Evolutionary conservation across 2,329 filamentous ascomycete species (phyloP).

Genomic region (Bisporella sp.): DNA sequence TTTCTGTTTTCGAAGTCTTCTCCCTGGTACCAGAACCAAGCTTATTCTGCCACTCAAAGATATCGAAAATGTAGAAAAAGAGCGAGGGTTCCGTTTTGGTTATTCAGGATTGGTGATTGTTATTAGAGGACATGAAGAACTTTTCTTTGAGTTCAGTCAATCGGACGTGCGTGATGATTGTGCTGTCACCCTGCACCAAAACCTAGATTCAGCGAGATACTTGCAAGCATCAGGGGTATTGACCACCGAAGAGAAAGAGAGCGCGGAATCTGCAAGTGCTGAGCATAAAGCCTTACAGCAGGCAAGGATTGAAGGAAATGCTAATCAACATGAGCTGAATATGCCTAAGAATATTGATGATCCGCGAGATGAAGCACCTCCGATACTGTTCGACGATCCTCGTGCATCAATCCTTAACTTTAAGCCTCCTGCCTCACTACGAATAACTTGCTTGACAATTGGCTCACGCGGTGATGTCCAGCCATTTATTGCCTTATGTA

Average conservation of each 20-base stretch:
- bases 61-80: slow-evolving; percentile 88
- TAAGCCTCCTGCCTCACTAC: slow-evolving; percentile 73
- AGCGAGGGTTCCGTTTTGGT: slow-evolving; percentile 88
- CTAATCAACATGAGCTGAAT: slow-evolving; percentile 41
- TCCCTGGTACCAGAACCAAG: slow-evolving; percentile 87
- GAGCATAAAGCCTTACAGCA: slow-evolving; percentile 77
- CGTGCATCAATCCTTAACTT: slow-evolving; percentile 85
- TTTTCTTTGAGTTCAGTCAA: slow-evolving; percentile 89
- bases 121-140: slow-evolving; percentile 86
- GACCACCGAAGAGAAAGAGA: slow-evolving; percentile 60
- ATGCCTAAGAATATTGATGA: slow-evolving; percentile 40
- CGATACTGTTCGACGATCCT: slow-evolving; percentile 84
- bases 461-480: slow-evolving; percentile 94
- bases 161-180: slow-evolving; percentile 82
- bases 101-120: slow-evolving; percentile 90
- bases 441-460: slow-evolving; percentile 89
- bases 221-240: slow-evolving; percentile 64
- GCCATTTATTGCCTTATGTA: slow-evolving; percentile 94
- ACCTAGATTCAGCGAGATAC: slow-evolving; percentile 65
- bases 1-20: slow-evolving; percentile 87
- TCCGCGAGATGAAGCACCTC: slow-evolving; percentile 49
- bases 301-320: slow-evolving; percentile 52
- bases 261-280: slow-evolving; percentile 67
- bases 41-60: slow-evolving; percentile 85
- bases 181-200: slow-evolving; percentile 70